These are phyloP conservation scores for Paramecium primaurelia DNA, from an alignment of 73 alveolate genomes.

Conservation along the genomic window DNA sequence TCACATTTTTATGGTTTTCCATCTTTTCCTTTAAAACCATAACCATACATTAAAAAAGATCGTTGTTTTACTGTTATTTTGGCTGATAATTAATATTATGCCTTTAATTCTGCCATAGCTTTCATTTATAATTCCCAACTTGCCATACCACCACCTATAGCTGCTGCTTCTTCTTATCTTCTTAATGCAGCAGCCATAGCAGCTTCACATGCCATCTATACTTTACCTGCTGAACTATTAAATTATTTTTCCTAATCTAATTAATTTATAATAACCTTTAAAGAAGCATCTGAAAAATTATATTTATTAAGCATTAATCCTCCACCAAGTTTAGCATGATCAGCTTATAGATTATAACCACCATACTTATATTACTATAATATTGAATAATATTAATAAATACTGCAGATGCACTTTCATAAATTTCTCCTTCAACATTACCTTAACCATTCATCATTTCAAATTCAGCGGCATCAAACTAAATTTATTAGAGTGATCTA, in stretches of 20 bases:
- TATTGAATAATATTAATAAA: background rate
- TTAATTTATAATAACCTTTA: background rate
- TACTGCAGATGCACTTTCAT: background rate
- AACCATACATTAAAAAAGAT: background rate
- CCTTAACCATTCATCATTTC: background rate
- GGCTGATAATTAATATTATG: background rate
- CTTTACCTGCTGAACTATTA: background rate
- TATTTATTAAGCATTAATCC: background rate
- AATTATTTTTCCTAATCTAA: background rate
- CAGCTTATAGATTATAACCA: background rate
- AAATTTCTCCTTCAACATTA: background rate
- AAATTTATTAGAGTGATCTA: background rate
- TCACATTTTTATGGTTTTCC: background rate
- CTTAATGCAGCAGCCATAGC: background rate
- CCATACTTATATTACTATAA: background rate
- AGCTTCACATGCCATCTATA: background rate
- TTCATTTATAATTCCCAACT: background rate
- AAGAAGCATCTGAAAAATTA: background rate
- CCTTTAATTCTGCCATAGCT: background rate
- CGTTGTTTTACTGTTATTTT: background rate
- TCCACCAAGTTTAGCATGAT: background rate
- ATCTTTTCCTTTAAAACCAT: background rate
- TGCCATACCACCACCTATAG: background rate
- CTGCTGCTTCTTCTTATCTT: background rate
- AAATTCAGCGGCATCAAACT: background rate